Evolutionary conservation across 257 asterid genomes (phyloP).

Genomic region (Nicotiana noctiflora): DNA sequence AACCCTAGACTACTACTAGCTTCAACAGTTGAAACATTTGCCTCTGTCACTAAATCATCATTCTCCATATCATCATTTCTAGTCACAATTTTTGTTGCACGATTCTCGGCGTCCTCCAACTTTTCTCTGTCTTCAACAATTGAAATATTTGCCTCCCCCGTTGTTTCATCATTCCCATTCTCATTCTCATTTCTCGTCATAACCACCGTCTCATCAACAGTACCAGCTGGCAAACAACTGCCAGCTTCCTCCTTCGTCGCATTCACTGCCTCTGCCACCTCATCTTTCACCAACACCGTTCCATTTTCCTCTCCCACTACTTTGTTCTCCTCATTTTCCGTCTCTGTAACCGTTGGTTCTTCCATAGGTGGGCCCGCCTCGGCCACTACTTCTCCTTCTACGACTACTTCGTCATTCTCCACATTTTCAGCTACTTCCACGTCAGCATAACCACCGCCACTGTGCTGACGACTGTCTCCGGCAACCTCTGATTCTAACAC

Average conservation of each 20-base stretch:
- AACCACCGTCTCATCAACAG: slow-evolving; percentile 1
- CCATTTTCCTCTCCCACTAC: background rate
- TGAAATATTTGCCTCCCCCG: no score
- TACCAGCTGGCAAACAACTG: background rate
- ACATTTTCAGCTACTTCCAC: no score
- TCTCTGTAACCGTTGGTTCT: background rate
- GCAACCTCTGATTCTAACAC: background rate
- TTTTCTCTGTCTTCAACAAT: no score
- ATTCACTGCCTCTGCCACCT: slow-evolving; percentile 3
- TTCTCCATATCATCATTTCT: background rate
- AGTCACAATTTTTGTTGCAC: background rate
- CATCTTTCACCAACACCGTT: slow-evolving; percentile 13
- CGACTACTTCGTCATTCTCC: background rate
- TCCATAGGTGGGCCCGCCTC: background rate
- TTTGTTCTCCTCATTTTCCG: background rate
- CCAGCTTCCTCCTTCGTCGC: background rate
- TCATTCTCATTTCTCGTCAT: background rate
- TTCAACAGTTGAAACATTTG: background rate
- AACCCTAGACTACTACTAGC: background rate
- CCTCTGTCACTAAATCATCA: background rate
- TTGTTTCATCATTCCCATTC: background rate
- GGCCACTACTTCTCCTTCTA: background rate
- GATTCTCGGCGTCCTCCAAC: no score
- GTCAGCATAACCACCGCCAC: background rate
- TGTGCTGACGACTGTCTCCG: background rate